phyloP scores from a whole-genome alignment of 2,329 filamentous ascomycete genomes.

The Leptoxyphium fumago region DNA sequence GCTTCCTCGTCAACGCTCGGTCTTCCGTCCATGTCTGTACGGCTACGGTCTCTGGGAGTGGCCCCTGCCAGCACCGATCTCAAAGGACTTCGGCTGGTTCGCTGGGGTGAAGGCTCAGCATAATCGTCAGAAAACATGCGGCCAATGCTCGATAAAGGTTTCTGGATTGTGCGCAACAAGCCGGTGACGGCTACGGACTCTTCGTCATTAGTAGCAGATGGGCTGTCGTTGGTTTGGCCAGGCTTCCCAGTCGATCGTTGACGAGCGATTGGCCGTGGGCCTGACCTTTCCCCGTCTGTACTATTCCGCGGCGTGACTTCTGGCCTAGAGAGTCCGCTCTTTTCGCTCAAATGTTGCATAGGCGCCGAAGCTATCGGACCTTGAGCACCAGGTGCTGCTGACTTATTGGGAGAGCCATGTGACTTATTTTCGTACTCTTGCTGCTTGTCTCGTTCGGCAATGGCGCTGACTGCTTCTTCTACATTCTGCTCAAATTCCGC shows the following conservation, averaged over 20 bases:
- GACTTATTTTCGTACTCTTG: constrained; percentile 30
- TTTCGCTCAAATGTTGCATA: constrained; percentile 27
- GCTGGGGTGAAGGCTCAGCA: constrained; percentile 18
- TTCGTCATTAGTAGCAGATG: constrained; percentile 33
- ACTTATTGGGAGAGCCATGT: constrained; percentile 18
- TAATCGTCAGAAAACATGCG: constrained; percentile 76
- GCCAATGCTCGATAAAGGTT: constrained; percentile 78
- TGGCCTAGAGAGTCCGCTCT: constrained; percentile 35
- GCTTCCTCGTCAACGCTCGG: background rate
- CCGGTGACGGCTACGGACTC: constrained; percentile 73
- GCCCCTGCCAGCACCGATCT: background rate
- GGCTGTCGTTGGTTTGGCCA: constrained; percentile 8
- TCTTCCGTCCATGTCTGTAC: constrained; percentile 1
- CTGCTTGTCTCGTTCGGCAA: constrained; percentile 72
- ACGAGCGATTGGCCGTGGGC: constrained; percentile 42
- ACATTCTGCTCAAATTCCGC: constrained; percentile 93
- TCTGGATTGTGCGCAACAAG: constrained; percentile 78
- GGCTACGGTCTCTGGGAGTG: constrained; percentile 2
- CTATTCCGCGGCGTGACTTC: constrained; percentile 47
- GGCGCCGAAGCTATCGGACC: constrained; percentile 28
- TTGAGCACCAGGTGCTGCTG: constrained; percentile 15
- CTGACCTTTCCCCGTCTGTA: constrained; percentile 44
- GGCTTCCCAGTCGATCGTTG: constrained; percentile 22
- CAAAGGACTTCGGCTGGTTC: background rate
- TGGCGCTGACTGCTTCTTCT: constrained; percentile 89